These are phyloP conservation scores for Daedaleopsis nitida DNA, from an alignment of 768 basidiomycete species.

Conservation along the genomic window DNA sequence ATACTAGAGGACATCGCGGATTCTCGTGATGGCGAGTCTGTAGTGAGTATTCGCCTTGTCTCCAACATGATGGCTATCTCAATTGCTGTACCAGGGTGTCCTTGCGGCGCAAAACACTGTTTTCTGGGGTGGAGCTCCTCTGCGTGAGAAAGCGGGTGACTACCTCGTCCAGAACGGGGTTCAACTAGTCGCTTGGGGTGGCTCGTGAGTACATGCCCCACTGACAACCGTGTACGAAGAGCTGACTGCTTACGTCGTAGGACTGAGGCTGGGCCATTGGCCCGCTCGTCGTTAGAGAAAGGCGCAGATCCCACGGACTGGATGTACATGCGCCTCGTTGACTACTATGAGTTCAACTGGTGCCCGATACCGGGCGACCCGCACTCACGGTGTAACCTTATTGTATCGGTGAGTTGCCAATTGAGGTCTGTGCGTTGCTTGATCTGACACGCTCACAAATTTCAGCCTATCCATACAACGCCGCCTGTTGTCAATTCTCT, in stretches of 20 bases:
- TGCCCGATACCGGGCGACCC: constrained; percentile 6
- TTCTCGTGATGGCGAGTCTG: background rate
- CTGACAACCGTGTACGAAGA: background rate
- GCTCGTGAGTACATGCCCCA: constrained; percentile 8
- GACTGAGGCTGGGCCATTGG: constrained; percentile 24
- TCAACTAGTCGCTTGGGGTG: constrained; percentile 8
- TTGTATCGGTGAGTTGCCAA: constrained; percentile 23
- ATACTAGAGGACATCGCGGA: constrained; percentile 24
- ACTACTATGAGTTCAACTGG: constrained; percentile 6
- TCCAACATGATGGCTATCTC: background rate
- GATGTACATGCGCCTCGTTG: constrained; percentile 10
- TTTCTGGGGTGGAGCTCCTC: constrained; percentile 21
- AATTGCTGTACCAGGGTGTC: background rate
- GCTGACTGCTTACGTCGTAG: constrained; percentile 7
- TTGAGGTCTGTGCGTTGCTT: background rate
- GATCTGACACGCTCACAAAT: background rate
- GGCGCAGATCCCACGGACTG: constrained; percentile 5
- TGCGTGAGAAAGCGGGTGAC: constrained; percentile 13
- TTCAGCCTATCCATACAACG: constrained; percentile 20
- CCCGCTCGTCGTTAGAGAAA: background rate
- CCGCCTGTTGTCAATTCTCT: constrained; percentile 26
- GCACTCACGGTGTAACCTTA: constrained; percentile 16
- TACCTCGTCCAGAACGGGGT: constrained; percentile 8
- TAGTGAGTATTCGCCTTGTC: background rate
- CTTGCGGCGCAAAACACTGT: constrained; percentile 11